Evolutionary conservation across 148 eudicot species (phyloP).

Genomic region (Arbutus unedo): DNA sequence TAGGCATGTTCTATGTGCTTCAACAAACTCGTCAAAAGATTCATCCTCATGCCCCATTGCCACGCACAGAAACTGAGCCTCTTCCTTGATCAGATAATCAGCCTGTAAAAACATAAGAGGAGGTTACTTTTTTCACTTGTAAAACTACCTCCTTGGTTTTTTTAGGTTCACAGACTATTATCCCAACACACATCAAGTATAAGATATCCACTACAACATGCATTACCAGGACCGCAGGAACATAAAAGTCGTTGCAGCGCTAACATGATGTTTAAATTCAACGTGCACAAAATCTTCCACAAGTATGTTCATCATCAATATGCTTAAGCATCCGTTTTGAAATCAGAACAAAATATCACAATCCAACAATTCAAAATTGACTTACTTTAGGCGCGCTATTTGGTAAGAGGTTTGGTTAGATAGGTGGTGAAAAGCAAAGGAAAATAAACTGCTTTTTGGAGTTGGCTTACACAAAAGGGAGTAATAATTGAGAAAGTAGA

Average conservation of each 20-base stretch:
- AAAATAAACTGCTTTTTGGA: not conserved
- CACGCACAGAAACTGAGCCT: slow-evolving; percentile 53
- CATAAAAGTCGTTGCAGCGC: not conserved
- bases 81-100: slow-evolving; percentile 60
- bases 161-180: not conserved
- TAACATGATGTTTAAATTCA: not conserved
- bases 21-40: slow-evolving; percentile 74
- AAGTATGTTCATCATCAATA: too few relatives aligned
- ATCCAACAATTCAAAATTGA: not conserved
- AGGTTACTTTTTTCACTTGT: not conserved
- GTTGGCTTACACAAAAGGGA: not conserved
- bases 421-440: not conserved
- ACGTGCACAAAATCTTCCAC: not conserved
- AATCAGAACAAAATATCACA: not conserved
- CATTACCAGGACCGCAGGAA: not conserved
- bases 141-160: not conserved
- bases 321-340: not conserved
- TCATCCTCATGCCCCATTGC: slow-evolving; percentile 88
- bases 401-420: not conserved
- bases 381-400: not conserved
- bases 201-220: not conserved
- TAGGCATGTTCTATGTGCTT: slow-evolving; percentile 75
- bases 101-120: slow-evolving; percentile 46
- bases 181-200: not conserved
- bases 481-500: not conserved